phyloP scores from a whole-genome alignment of 148 eudicot genomes.

The Silene uniflora region DNA sequence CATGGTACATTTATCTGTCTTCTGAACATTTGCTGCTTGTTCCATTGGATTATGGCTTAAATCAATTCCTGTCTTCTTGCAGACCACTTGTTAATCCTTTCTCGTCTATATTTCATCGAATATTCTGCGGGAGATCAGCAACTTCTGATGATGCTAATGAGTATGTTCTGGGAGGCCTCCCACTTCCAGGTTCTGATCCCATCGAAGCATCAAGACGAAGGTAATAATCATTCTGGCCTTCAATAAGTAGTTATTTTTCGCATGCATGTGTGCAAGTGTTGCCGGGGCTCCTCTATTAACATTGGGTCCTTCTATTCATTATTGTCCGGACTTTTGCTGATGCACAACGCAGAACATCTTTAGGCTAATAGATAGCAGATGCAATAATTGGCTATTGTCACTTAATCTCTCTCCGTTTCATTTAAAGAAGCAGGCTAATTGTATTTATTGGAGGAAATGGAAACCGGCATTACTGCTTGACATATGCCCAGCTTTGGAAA shows the following conservation, averaged over 20 bases:
- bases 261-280: not conserved
- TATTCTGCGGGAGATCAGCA: conserved; percentile 75
- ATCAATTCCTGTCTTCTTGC: conserved; percentile 21
- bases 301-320: not conserved
- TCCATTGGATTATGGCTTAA: not conserved
- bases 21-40: not conserved
- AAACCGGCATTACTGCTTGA: not conserved
- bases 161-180: conserved; percentile 52
- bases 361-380: not conserved
- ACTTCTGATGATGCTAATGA: conserved; percentile 46
- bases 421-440: not conserved
- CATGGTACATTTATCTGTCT: conserved; percentile 9
- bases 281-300: not conserved
- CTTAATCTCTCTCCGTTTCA: not conserved
- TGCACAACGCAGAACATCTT: not conserved
- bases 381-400: not conserved
- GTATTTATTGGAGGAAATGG: not conserved
- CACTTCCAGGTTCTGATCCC: conserved; percentile 91
- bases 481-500: not conserved
- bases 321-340: not conserved
- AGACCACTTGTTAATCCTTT: conserved; percentile 88
- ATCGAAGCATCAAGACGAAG: conserved; percentile 94
- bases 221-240: conserved; percentile 37
- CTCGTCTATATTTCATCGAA: conserved; percentile 72
- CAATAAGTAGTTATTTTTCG: conserved; percentile 1